Evolutionary conservation across 2,329 filamentous ascomycete species (phyloP).

Genomic region (Ascochyta lentis): DNA sequence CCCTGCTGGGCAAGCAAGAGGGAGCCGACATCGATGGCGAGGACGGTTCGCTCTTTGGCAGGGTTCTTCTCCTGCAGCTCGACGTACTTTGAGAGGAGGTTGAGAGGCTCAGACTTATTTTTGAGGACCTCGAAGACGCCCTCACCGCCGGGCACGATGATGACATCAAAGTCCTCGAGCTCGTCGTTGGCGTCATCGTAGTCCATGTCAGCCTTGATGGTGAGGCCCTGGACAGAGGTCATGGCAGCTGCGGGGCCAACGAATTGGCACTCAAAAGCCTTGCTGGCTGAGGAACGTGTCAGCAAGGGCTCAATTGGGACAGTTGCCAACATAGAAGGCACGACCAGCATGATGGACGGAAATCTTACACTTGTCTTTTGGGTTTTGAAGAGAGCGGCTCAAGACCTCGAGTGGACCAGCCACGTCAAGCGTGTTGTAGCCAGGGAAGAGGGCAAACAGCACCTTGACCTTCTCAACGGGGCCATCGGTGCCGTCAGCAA

Average conservation of each 20-base stretch:
- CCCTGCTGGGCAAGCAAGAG: conserved; percentile 79
- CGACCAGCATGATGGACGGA: conserved; percentile 5
- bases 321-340: background rate
- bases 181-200: conserved; percentile 78
- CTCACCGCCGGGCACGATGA: conserved; percentile 78
- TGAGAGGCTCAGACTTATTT: conserved; percentile 65
- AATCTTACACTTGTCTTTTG: conserved; percentile 58
- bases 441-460: conserved; percentile 63
- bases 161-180: conserved; percentile 78
- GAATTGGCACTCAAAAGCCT: conserved; percentile 62
- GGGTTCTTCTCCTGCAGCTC: conserved; percentile 82
- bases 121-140: conserved; percentile 67
- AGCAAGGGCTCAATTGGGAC: conserved; percentile 22
- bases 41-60: conserved; percentile 77
- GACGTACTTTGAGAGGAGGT: conserved; percentile 76
- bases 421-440: conserved; percentile 65
- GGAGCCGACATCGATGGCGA: conserved; percentile 80
- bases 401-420: conserved; percentile 66
- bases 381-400: conserved; percentile 60
- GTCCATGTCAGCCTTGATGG: conserved; percentile 75
- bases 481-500: conserved; percentile 47
- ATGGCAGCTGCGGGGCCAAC: conserved; percentile 56
- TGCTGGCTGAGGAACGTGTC: conserved; percentile 51
- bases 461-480: conserved; percentile 68
- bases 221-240: conserved; percentile 67